phyloP scores from a whole-genome alignment of 1,284 basidiomycete genomes.

The Cryptococcus sp. region DNA sequence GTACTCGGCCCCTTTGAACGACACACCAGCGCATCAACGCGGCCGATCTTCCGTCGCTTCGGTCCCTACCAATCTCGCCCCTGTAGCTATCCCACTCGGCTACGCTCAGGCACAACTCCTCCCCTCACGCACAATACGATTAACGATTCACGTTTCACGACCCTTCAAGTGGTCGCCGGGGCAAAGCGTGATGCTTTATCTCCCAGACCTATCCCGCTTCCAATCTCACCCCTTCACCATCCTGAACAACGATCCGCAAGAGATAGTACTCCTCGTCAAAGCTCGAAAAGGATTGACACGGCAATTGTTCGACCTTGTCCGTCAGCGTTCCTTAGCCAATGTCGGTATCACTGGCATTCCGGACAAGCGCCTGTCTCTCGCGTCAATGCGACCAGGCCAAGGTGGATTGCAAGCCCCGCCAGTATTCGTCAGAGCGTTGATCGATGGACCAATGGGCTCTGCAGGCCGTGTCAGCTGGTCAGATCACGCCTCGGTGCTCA shows the following conservation, averaged over 20 bases:
- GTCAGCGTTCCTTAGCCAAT: slow-evolving; percentile 45
- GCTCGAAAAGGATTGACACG: slow-evolving; percentile 75
- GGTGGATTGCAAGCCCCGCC: slow-evolving; percentile 40
- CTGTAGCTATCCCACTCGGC: slow-evolving; percentile 43
- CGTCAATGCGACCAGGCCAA: slow-evolving; percentile 24
- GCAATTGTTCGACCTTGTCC: slow-evolving; percentile 65
- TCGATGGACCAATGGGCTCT: slow-evolving; percentile 81
- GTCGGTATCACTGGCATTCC: slow-evolving; percentile 26
- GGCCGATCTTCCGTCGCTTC: background rate
- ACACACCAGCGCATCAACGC: slow-evolving; percentile 1
- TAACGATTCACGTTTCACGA: slow-evolving; percentile 67
- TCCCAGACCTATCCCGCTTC: slow-evolving; percentile 68
- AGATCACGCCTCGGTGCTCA: slow-evolving; percentile 64
- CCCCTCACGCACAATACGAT: slow-evolving; percentile 72
- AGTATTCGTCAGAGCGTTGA: slow-evolving; percentile 60
- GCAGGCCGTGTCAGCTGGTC: slow-evolving; percentile 67
- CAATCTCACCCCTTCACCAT: slow-evolving; percentile 82
- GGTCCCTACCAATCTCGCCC: slow-evolving; percentile 6
- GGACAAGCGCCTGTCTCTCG: slow-evolving; percentile 30
- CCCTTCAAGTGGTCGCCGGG: slow-evolving; percentile 73
- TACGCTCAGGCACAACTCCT: slow-evolving; percentile 76
- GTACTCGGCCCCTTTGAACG: slow-evolving; percentile 1
- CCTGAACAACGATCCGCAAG: slow-evolving; percentile 65
- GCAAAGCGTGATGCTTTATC: slow-evolving; percentile 62
- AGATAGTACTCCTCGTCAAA: slow-evolving; percentile 72